These are phyloP conservation scores for Rhizopus stolonifer DNA, from an alignment of 371 early-diverging fungal species.

Conservation along the genomic window DNA sequence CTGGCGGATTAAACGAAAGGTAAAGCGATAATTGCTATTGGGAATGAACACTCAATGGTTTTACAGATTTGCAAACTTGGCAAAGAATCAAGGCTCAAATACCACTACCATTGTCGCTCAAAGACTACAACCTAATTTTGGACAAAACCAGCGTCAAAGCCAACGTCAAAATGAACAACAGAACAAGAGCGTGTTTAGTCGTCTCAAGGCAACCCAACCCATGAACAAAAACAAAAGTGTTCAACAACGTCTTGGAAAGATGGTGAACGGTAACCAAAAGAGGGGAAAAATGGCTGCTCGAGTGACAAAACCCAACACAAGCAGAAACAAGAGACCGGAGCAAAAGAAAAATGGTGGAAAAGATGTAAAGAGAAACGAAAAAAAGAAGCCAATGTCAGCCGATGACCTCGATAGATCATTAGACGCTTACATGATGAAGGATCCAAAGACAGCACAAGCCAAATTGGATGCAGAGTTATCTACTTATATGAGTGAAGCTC, in stretches of 20 bases:
- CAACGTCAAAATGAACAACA: not conserved
- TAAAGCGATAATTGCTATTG: conserved; percentile 1
- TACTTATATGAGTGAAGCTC: conserved; percentile 46
- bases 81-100: conserved; percentile 1
- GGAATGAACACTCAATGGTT: conserved; percentile 1
- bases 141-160: too few species aligned
- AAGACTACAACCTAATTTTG: not conserved
- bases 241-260: conserved; percentile 38
- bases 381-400: conserved; percentile 14
- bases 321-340: not conserved
- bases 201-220: conserved; percentile 30
- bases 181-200: conserved; percentile 37
- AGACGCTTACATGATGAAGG: conserved; percentile 53
- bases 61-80: conserved; percentile 4
- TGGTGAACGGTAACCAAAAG: not conserved
- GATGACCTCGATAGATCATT: conserved; percentile 41
- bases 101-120: not conserved
- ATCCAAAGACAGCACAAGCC: conserved; percentile 45
- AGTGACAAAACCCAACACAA: conserved; percentile 22
- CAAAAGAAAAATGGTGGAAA: conserved; percentile 6
- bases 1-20: conserved; percentile 50
- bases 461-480: conserved; percentile 45
- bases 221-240: conserved; percentile 24
- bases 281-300: conserved; percentile 8
- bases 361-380: conserved; percentile 4